Percentiles rank a stretch among this genome's conserved stretches.
Conservation (phyloP, 2,329 filamentous ascomycete species). For the Boeremia lycopersici region DNA sequence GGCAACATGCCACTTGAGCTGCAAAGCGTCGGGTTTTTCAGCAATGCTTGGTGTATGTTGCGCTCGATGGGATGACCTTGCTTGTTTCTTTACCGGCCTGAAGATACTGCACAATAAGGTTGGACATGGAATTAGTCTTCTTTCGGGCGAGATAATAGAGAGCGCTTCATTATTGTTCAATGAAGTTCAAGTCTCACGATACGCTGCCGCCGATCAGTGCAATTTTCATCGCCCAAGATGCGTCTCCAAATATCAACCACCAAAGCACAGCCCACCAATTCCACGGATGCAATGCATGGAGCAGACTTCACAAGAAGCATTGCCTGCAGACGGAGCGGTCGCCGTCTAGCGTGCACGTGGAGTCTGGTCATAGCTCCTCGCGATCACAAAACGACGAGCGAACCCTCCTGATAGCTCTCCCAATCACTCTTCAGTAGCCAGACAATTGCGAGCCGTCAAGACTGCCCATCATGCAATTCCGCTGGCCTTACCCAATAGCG, state of each 20-base stretch:
- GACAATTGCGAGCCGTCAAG: not conserved
- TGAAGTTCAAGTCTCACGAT: too few species aligned
- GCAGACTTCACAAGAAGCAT: not conserved
- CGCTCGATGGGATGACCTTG: not conserved
- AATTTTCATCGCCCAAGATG: too few species aligned
- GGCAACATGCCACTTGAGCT: too few species aligned
- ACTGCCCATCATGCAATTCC: constrained; percentile 26
- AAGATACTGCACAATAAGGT: too few species aligned
- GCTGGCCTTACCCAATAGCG: constrained; percentile 33
- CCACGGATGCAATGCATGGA: not conserved
- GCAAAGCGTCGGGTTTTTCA: too few species aligned
- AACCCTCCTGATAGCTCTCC: not conserved
- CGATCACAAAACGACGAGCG: constrained; percentile 7
- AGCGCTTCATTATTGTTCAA: not conserved
- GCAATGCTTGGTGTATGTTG: too few species aligned
- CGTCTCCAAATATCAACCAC: too few species aligned
- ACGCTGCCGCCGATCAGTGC: too few species aligned
- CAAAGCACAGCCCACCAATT: not conserved
- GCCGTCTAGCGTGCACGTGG: constrained; percentile 22
- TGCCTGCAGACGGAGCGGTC: not conserved
- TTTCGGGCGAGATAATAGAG: too few species aligned
- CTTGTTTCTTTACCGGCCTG: too few species aligned
- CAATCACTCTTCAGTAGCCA: not conserved
- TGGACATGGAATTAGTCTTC: too few species aligned
- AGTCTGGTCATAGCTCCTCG: constrained; percentile 10